Base-by-base conservation (phyloP, 345 rosid species). In the Dipteronia dyeriana region DNA sequence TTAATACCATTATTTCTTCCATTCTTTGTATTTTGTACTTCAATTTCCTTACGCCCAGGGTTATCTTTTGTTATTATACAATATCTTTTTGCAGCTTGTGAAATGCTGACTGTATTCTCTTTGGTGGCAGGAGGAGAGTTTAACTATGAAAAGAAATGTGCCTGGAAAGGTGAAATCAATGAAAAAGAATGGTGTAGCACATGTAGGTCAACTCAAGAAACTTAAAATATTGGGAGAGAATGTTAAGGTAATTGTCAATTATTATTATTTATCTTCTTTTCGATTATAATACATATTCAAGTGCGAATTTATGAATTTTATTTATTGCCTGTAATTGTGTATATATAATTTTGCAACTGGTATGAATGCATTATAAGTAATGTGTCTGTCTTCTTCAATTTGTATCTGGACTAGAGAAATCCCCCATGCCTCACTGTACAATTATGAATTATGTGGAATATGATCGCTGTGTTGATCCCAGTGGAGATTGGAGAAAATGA, bases 221-320 rank as follows among this genome's bases (percentile, higher is more conserved):
- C 86, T 94, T 69, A 93, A 91, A 90, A 93, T 95, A 86, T 71
- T 90, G 86, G 92, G 84, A 41, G 98, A 93, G 31, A 92, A 89
- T 80, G 80, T 86, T 14, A 89, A 90, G 94, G 97, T 85, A 87
- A 84, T 87, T 82, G 54, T 8, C 75, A n/a, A 56, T 69, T 57
- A 4, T 34, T 69, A 10, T 68, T 60, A 1, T 43, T 7, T 72
- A 62, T 19, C 29, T 51, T 56, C 39, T 11, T 56, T 59, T 17
- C 26, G 2, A 59, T n/a, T n/a, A 22, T 59, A 53, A 53, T 13
- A 16, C 16, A 16, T 22, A 7, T 22, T 59, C 63, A 22, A 53
- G 3, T 53, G 1, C 26, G 22, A 59, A 59, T 59, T 9, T 45
- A 10, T 45, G 49, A 45, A 45, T 45, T 9, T 45, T 45, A 45